Base-by-base conservation (phyloP, 2,329 filamentous ascomycete species). In the Hypoxylon sp. region DNA sequence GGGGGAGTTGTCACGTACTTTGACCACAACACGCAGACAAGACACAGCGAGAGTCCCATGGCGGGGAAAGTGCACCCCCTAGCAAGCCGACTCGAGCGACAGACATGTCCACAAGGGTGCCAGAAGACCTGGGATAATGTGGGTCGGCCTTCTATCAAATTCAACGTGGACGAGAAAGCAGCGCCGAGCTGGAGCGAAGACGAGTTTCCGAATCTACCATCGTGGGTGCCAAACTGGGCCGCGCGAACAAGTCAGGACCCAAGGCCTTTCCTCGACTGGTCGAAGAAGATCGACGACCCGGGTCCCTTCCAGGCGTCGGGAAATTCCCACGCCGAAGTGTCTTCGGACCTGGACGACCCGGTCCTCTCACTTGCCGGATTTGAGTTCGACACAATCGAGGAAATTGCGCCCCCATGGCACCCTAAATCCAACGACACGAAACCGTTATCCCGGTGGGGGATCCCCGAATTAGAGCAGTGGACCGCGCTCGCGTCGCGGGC, bases 151-250 rank as follows among this genome's bases (percentile, higher is more conserved):
- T 15, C 22, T 2, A 34, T 68, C 20, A 28, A 52, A 6, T 64
- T 62, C 24, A 54, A 32, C 11, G 34, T 47, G 13, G 54, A 37
- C 7, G 39, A 50, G 8, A 20, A 59, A 15, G 17, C 41, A 13
- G 19, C 34, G 28, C 22, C 34, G 15, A 51, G 8, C 6, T 49
- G 34, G 13, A 17, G 10, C 32, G 37, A 26, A 20, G 43, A 53
- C 19, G 22, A 41, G 5, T 50, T 52, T 10, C 32, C 49, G 19
- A 32, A 10, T 19, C 46, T 68, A 6, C 65, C 65, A 4, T 63
- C 62, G 1, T 68, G 65, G 65, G 59, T 59, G 5, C 62, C 65
- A 4, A 64, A 61, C 54, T 68, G 62, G 62, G 56, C 56, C 4
- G 49, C 51, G 10, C 34, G 48, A 19, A 44, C 59, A 11, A 15